These are phyloP conservation scores for Fraxinus greggii DNA, from an alignment of 305 asterid genomes.

Conservation along the genomic window DNA sequence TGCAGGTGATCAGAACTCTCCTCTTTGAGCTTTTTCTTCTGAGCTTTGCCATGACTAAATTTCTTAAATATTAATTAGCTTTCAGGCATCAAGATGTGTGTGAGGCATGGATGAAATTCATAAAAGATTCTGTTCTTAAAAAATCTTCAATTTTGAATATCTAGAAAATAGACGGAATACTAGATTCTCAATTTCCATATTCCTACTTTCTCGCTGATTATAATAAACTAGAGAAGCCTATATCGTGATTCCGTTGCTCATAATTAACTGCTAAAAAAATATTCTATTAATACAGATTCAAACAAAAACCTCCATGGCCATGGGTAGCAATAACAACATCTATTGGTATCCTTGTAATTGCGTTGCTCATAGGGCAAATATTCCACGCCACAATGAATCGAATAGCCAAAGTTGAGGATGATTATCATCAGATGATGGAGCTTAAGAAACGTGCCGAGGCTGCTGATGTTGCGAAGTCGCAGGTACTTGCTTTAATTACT, in stretches of 20 bases:
- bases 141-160: background rate
- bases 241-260: background rate
- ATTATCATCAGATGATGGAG: conserved; percentile 64
- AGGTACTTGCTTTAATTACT: conserved; percentile 39
- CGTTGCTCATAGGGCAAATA: conserved; percentile 66
- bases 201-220: background rate
- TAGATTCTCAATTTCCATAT: background rate
- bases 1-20: conserved; percentile 62
- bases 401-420: conserved; percentile 85
- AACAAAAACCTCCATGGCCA: conserved; percentile 86
- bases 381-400: conserved; percentile 75
- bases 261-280: background rate
- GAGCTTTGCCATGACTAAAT: background rate
- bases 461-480: conserved; percentile 94
- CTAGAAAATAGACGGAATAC: background rate
- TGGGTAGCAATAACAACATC: conserved; percentile 64
- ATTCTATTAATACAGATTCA: conserved; percentile 60
- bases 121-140: background rate
- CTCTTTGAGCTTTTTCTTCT: background rate
- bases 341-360: conserved; percentile 54
- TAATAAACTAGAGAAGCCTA: background rate
- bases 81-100: background rate
- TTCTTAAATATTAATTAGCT: background rate
- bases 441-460: conserved; percentile 89
- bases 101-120: background rate